Conservation (phyloP, 768 basidiomycete species). For the Lactifluus pinguis region DNA sequence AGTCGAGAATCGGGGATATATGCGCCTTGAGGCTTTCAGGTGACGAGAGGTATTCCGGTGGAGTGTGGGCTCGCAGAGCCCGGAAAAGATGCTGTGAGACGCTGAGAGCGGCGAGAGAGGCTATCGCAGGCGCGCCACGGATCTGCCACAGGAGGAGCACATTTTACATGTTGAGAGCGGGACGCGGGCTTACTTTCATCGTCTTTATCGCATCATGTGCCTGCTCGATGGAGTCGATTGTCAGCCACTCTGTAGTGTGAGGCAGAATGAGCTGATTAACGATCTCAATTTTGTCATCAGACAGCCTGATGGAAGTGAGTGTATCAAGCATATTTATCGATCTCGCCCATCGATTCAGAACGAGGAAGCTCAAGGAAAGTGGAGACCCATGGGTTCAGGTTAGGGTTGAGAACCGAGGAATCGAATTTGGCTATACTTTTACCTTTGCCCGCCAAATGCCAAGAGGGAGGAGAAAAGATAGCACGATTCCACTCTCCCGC, state of each 20-base stretch:
- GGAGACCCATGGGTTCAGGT: not conserved
- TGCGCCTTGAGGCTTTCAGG: conserved; percentile 42
- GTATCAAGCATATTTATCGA: conserved; percentile 16
- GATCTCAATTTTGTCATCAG: conserved; percentile 61
- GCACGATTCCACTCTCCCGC: conserved; percentile 13
- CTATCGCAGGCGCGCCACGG: conserved; percentile 93
- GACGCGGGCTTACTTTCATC: conserved; percentile 62
- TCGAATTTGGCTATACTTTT: conserved; percentile 9
- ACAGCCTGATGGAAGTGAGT: conserved; percentile 34
- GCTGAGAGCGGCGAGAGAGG: conserved; percentile 79
- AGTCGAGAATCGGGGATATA: conserved; percentile 52
- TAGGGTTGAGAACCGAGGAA: not conserved
- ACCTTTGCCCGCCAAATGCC: conserved; percentile 5
- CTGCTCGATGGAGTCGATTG: conserved; percentile 64
- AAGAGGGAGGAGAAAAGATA: conserved; percentile 17
- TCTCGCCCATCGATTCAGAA: not conserved
- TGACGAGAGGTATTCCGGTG: conserved; percentile 49
- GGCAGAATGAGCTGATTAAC: conserved; percentile 86
- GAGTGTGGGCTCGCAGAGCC: conserved; percentile 37
- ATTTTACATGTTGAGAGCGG: not conserved
- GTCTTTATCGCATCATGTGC: conserved; percentile 92
- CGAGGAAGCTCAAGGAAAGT: not conserved
- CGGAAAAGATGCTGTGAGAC: conserved; percentile 56
- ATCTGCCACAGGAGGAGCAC: conserved; percentile 35
- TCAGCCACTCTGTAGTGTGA: conserved; percentile 54